Evolutionary conservation across 1,139 yeast genomes (phyloP), one percentile per base, ranked within the genome.

Genomic region (Sugiyamaella castrensis): DNA sequence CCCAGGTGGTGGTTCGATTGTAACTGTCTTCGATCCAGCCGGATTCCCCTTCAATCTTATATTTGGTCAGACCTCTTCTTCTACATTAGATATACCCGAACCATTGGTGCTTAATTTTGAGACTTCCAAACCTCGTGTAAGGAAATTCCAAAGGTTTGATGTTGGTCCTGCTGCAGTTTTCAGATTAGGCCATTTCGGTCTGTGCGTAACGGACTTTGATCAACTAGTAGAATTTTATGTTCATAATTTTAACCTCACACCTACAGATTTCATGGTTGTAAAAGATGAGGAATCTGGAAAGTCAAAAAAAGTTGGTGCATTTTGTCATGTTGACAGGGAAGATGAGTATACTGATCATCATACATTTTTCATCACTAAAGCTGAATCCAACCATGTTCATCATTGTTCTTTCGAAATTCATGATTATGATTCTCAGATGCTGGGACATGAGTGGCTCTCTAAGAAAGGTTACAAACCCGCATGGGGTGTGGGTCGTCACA

Each of bases 331-430:
- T 12, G 46, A 43, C 26, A 8, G 46, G n/a, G 46, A 9, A 8
- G 24, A 37, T 15, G 32, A 19, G 7, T 32, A n/a, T 12, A 29
- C 29, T 12, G 46, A 43, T 10, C 46, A 43, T 28, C 46, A 43
- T 37, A 43, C 46, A 16, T 43, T 43, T 28, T 43, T 43, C 33
- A 37, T 43, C 7, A 15, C 43, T 11, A 37, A 15, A 6, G 46
- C 40, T n/a, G 12, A 19, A 26, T n/a, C 11, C 11, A 15, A 43
- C 28, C 46, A 43, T 37, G 46, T 43, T 37, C 46, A 43, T 37
- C 46, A 43, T 38, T 43, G 43, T 32, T 43, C 46, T 24, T 43
- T 43, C 10, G 46, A 43, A 37, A 31, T 43, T 11, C 46, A 43
- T 37, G 46, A 43, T 37, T 43, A 5, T 28, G 46, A 43, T 19